A percentile compares a stretch with the other conserved stretches of the same genome.
These are phyloP conservation scores for Leptographium galeiforme DNA, from an alignment of 2,329 filamentous ascomycete genomes.

Conservation along the genomic window DNA sequence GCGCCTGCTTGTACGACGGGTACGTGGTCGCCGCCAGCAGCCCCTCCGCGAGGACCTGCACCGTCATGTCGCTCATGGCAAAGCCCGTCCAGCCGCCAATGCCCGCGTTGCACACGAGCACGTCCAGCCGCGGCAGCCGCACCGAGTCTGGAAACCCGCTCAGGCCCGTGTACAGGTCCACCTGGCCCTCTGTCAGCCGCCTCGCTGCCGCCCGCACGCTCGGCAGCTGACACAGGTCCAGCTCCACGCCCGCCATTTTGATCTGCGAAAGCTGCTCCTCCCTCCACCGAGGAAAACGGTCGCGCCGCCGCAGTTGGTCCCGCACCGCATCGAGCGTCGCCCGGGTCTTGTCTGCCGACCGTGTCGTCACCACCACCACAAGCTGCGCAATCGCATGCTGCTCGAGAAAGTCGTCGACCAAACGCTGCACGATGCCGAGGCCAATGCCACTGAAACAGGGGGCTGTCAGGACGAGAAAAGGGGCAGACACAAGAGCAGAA, in stretches of 20 bases:
- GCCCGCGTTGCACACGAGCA: slow-evolving; percentile 74
- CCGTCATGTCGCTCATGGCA: slow-evolving; percentile 49
- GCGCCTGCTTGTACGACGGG: slow-evolving; percentile 61
- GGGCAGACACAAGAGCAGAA: background rate
- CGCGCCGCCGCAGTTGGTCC: slow-evolving; percentile 36
- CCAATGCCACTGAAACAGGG: slow-evolving; percentile 63
- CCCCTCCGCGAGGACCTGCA: slow-evolving; percentile 41
- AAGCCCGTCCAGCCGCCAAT: slow-evolving; percentile 78
- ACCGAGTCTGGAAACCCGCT: slow-evolving; percentile 11
- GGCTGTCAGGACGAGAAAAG: no score
- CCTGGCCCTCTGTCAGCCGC: slow-evolving; percentile 27
- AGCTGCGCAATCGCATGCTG: slow-evolving; percentile 54
- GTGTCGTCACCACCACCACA: slow-evolving; percentile 72
- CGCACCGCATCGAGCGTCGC: slow-evolving; percentile 56
- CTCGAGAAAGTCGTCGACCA: slow-evolving; percentile 80
- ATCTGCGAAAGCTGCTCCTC: slow-evolving; percentile 30
- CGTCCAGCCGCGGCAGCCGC: slow-evolving; percentile 50
- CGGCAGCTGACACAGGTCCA: slow-evolving; percentile 47
- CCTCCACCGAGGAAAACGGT: slow-evolving; percentile 21
- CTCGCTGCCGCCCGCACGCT: slow-evolving; percentile 36
- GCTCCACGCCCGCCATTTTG: slow-evolving; percentile 43
- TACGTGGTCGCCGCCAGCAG: slow-evolving; percentile 57
- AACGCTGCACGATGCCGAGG: slow-evolving; percentile 66
- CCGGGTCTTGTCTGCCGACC: slow-evolving; percentile 57
- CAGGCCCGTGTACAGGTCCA: slow-evolving; percentile 30